Percentiles rank a stretch among this genome's conserved stretches.
Evolutionary conservation across 768 basidiomycete species (phyloP).

Genomic region (Boletellus emodensis): DNA sequence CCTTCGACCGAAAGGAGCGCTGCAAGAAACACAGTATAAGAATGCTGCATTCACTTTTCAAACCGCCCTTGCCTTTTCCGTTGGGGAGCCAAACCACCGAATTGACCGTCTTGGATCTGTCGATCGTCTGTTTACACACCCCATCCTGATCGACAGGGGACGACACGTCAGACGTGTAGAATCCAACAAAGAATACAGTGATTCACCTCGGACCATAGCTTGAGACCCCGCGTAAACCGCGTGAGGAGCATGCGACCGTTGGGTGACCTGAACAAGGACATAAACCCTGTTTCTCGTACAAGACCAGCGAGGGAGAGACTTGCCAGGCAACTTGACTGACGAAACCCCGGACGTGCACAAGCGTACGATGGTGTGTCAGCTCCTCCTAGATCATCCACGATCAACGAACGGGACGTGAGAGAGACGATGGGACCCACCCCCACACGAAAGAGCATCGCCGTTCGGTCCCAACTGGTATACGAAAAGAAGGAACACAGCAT

Average conservation of each 20-base stretch:
- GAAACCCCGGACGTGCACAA: conserved; percentile 49
- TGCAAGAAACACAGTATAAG: conserved; percentile 4
- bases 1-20: conserved; percentile 51
- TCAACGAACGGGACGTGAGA: background rate
- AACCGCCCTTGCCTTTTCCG: conserved; percentile 38
- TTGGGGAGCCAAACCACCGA: conserved; percentile 49
- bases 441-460: conserved; percentile 44
- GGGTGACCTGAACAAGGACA: conserved; percentile 38
- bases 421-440: conserved; percentile 31
- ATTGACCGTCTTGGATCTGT: conserved; percentile 40
- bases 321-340: conserved; percentile 54
- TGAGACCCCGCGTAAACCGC: conserved; percentile 44
- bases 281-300: background rate
- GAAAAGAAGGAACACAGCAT: background rate
- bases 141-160: conserved; percentile 35
- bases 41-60: background rate
- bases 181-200: background rate
- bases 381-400: conserved; percentile 31
- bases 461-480: conserved; percentile 44
- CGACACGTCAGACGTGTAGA: background rate
- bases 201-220: conserved; percentile 49
- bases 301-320: background rate
- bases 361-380: conserved; percentile 39
- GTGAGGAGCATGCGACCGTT: conserved; percentile 43
- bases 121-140: conserved; percentile 46